These are phyloP conservation scores for Paxillus involutus DNA, from an alignment of 768 basidiomycete species.

Conservation along the genomic window DNA sequence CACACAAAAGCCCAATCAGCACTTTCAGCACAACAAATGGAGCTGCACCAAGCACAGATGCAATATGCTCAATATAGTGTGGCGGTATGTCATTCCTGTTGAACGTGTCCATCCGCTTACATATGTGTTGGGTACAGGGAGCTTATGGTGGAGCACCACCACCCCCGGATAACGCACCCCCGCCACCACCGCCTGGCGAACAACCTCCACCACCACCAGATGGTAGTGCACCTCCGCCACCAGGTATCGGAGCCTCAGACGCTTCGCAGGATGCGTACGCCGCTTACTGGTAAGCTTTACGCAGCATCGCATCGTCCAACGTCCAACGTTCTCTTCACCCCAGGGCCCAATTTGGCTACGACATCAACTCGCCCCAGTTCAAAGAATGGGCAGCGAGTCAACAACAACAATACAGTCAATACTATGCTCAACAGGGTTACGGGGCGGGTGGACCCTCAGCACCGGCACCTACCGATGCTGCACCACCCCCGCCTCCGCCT, in stretches of 20 bases:
- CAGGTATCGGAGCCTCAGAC: slow-evolving; percentile 44
- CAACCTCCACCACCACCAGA: slow-evolving; percentile 56
- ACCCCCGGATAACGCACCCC: slow-evolving; percentile 34
- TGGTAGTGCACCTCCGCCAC: slow-evolving; percentile 37
- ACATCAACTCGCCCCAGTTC: slow-evolving; percentile 79
- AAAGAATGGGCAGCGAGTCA: slow-evolving; percentile 72
- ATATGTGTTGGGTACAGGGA: slow-evolving; percentile 27
- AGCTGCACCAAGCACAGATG: slow-evolving; percentile 79
- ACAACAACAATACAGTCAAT: slow-evolving; percentile 73
- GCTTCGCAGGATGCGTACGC: slow-evolving; percentile 54
- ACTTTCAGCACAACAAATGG: slow-evolving; percentile 79
- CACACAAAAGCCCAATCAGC: slow-evolving; percentile 75
- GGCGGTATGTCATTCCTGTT: slow-evolving; percentile 39
- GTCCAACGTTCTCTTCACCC: background rate
- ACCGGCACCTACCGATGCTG: slow-evolving; percentile 16
- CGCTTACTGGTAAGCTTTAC: slow-evolving; percentile 55
- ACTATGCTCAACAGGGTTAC: slow-evolving; percentile 65
- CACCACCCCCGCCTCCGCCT: slow-evolving; percentile 24
- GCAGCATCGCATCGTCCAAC: background rate
- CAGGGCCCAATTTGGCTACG: slow-evolving; percentile 86
- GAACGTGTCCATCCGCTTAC: slow-evolving; percentile 18
- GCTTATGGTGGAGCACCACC: slow-evolving; percentile 37
- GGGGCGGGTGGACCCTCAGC: slow-evolving; percentile 27
- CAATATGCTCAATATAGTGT: slow-evolving; percentile 78
- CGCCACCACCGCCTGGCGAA: slow-evolving; percentile 50